A percentile compares a stretch with the other conserved stretches of the same genome.
Conservation (phyloP, 495 filamentous ascomycete species). For the Parachaetomium inaequale region DNA sequence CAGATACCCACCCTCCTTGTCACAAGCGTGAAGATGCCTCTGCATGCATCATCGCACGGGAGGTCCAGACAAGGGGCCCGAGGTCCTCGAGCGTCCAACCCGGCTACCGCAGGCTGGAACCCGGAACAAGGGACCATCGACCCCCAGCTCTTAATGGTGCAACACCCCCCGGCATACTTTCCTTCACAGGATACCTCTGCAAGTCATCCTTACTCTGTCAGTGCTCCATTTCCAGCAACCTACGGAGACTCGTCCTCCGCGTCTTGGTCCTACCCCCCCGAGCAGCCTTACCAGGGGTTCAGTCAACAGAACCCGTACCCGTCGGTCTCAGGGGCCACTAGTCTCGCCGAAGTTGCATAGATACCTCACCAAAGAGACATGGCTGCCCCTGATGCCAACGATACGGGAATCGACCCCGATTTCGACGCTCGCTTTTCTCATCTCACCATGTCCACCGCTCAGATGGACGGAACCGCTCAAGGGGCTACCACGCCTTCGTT, state of each 20-base stretch:
- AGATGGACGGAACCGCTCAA: neutral
- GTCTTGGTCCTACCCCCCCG: neutral
- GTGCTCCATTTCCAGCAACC: neutral
- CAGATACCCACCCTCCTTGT: neutral
- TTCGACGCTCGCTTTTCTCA: neutral
- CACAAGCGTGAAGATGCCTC: constrained; percentile 1
- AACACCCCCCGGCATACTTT: neutral
- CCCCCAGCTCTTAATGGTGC: constrained; percentile 1
- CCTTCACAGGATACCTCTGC: neutral
- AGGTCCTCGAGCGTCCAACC: neutral
- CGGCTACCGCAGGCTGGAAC: constrained; percentile 1
- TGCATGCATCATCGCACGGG: neutral
- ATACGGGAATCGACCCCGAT: neutral
- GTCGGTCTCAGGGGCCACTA: neutral
- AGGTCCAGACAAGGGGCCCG: neutral
- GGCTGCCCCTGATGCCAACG: neutral
- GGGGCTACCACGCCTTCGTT: neutral
- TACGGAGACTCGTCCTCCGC: neutral
- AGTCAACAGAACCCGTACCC: neutral
- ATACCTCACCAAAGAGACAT: constrained; percentile 15
- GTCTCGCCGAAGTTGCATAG: constrained; percentile 7
- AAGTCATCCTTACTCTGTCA: neutral
- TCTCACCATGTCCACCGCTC: neutral
- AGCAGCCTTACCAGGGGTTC: neutral
- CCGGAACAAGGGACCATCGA: constrained; percentile 12